Conservation (phyloP, 768 basidiomycete species). For the Baorangia bicolor region DNA sequence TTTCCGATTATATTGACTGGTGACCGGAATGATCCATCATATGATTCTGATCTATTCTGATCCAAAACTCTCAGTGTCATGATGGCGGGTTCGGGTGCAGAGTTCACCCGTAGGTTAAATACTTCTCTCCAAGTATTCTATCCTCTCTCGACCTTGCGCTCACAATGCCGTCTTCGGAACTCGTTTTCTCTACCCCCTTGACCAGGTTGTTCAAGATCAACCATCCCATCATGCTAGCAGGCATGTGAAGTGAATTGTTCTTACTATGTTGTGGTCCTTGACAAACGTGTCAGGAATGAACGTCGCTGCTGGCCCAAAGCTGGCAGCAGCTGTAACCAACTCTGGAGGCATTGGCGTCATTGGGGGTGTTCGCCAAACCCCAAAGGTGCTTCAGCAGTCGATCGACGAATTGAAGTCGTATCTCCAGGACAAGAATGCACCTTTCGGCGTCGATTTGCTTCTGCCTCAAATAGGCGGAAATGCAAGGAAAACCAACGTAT, state of each 20-base stretch:
- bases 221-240: slow-evolving; percentile 85
- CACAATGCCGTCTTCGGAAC: slow-evolving; percentile 64
- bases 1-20: neutral
- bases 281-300: slow-evolving; percentile 53
- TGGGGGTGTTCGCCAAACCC: slow-evolving; percentile 75
- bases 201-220: slow-evolving; percentile 74
- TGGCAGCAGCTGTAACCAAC: slow-evolving; percentile 91
- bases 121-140: neutral
- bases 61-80: neutral
- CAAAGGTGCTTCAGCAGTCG: slow-evolving; percentile 62
- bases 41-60: too few relatives aligned
- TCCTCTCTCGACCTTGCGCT: neutral
- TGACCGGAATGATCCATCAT: neutral
- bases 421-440: slow-evolving; percentile 72
- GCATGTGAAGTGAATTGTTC: slow-evolving; percentile 26
- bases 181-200: slow-evolving; percentile 69
- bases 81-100: neutral
- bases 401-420: slow-evolving; percentile 73
- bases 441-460: slow-evolving; percentile 81
- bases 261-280: neutral
- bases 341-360: slow-evolving; percentile 88
- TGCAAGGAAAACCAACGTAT: slow-evolving; percentile 79
- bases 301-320: slow-evolving; percentile 78
- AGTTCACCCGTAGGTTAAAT: neutral
- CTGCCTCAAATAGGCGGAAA: slow-evolving; percentile 80